Conservation (phyloP, 306 rosid genomes). For the Chamaecrista fasciculata region DNA sequence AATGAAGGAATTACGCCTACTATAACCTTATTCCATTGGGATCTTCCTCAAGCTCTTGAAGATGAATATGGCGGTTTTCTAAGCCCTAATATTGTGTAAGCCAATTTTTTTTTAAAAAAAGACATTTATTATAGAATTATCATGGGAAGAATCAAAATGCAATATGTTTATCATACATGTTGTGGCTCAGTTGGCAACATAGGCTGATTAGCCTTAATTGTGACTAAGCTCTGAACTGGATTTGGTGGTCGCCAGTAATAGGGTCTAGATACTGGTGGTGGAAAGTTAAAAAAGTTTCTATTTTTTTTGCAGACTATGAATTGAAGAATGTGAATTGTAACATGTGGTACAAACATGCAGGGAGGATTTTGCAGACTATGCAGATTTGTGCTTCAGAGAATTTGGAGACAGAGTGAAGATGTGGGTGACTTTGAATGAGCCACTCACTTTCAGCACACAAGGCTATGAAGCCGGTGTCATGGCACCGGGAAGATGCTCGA, state of each 20-base stretch:
- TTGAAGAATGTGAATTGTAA: no score
- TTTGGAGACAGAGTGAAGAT: conserved; percentile 59
- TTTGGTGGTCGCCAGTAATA: no score
- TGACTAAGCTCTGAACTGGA: no score
- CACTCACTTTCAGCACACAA: conserved; percentile 19
- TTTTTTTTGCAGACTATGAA: no score
- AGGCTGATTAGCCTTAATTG: no score
- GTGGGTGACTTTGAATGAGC: conserved; percentile 57
- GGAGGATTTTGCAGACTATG: conserved; percentile 41
- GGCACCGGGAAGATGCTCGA: conserved; percentile 57
- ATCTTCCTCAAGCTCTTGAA: conserved; percentile 56
- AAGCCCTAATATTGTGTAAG: conserved; percentile 44
- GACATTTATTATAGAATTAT: no score
- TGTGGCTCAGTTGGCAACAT: no score
- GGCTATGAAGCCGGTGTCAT: conserved; percentile 35
- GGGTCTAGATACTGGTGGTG: no score
- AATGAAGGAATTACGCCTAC: conserved; percentile 42
- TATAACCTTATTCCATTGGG: conserved; percentile 56
- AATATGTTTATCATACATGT: no score
- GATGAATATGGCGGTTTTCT: conserved; percentile 59
- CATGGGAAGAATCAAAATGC: no score
- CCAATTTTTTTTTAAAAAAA: no score
- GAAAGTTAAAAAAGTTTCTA: no score
- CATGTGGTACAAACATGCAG: conserved; percentile 21
- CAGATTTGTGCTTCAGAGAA: conserved; percentile 44